Conservation (phyloP, 768 basidiomycete genomes). For the Pleurotus pulmonarius region DNA sequence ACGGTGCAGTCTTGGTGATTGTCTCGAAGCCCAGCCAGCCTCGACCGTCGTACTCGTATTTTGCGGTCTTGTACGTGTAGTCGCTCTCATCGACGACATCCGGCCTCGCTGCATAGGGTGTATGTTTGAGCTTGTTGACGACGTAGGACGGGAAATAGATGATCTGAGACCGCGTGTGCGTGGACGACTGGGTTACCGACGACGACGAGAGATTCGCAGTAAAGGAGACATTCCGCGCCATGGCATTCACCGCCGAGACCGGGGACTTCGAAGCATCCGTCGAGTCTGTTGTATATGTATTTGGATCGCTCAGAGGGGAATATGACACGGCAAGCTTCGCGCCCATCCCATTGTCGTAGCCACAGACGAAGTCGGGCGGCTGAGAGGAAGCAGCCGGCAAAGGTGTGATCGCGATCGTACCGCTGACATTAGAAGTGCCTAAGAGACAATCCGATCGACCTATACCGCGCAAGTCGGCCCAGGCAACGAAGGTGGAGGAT, state of each 20-base stretch:
- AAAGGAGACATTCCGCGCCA: slow-evolving; percentile 10
- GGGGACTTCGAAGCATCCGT: not conserved
- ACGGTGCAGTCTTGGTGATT: slow-evolving; percentile 7
- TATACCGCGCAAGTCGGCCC: not conserved
- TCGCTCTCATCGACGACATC: slow-evolving; percentile 9
- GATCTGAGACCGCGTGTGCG: slow-evolving; percentile 7
- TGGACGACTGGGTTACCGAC: slow-evolving; percentile 1
- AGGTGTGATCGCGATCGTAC: not conserved
- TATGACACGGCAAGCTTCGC: not conserved
- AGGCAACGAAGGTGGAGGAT: not conserved
- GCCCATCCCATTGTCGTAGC: slow-evolving; percentile 9
- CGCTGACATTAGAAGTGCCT: not conserved
- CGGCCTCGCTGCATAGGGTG: slow-evolving; percentile 6
- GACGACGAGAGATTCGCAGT: slow-evolving; percentile 6
- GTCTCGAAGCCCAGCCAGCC: slow-evolving; percentile 12
- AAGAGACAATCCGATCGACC: not conserved
- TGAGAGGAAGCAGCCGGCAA: slow-evolving; percentile 5
- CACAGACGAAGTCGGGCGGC: slow-evolving; percentile 5
- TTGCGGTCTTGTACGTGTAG: slow-evolving; percentile 10
- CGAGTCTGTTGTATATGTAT: not conserved
- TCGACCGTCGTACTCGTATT: slow-evolving; percentile 8
- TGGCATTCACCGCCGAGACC: slow-evolving; percentile 6
- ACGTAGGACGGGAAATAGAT: slow-evolving; percentile 12
- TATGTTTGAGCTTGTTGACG: slow-evolving; percentile 7
- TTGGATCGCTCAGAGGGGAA: not conserved